Evolutionary conservation across 2,329 filamentous ascomycete genomes (phyloP), one percentile per base, ranked within the genome.

Genomic region (Cercospora sesami): DNA sequence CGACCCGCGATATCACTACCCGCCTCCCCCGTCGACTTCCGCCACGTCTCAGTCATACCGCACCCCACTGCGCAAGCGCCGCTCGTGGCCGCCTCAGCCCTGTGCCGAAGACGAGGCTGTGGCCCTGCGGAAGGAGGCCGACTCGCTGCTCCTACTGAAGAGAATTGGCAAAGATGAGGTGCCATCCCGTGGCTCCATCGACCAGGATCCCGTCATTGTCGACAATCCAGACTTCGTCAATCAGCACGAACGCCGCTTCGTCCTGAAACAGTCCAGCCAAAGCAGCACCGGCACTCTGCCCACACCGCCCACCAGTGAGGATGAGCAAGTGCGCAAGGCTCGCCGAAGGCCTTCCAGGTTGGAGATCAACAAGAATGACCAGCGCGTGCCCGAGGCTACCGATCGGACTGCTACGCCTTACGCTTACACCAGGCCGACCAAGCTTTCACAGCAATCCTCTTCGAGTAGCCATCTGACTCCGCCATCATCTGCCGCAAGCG

Each of bases 41-140:
- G 48, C 39, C 18, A 48, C 51, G 18, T 45, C 31, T 53, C 48
- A 59, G 14, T 64, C 66, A 66, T 73, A 65, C 26, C 73, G 69
- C 23, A 75, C 70, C 48, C 72, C 70, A 7, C 53, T 64, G 58
- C 60, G 65, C 65, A 72, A 67, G 63, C 71, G 70, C 61, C 71
- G 75, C 53, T 74, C 77, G 68, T 84, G 82, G 75, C 88, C 90
- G 5, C 90, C 90, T 1, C 82, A 83, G 18, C 89, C 90, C 4
- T 88, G 79, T 39, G 89, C 90, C 59, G 91, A 94, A 77, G 90
- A 93, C 75, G 91, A 92, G 77, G 80, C 77, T 16, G 83, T 82
- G 14, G 86, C 90, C 7, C 78, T 92, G 42, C 85, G 85, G 5
- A 87, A 84, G 76, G 91, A 93, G 75, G 79, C 86, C 73, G 82